Conservation (phyloP, 495 filamentous ascomycete genomes). For the Halenospora varia region DNA sequence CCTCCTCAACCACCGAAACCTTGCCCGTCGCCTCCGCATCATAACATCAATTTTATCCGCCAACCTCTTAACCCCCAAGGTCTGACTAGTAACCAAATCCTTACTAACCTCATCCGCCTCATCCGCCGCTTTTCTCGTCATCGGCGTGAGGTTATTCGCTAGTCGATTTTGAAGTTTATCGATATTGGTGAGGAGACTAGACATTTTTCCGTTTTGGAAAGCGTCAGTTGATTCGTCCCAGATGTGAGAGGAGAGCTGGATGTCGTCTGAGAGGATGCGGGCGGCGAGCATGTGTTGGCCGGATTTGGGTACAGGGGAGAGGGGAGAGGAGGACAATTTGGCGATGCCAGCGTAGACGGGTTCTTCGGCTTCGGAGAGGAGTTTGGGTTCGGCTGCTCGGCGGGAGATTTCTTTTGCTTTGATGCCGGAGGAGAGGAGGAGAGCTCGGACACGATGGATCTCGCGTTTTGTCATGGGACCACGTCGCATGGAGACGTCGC, state of each 20-base stretch:
- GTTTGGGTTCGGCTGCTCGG: slow-evolving; percentile 46
- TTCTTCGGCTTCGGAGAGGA: slow-evolving; percentile 7
- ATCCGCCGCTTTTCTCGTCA: slow-evolving; percentile 62
- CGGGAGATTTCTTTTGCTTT: slow-evolving; percentile 76
- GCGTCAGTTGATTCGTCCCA: slow-evolving; percentile 27
- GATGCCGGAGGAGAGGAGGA: slow-evolving; percentile 78
- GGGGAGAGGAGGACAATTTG: slow-evolving; percentile 27
- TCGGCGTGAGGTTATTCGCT: slow-evolving; percentile 51
- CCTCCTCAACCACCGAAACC: slow-evolving; percentile 67
- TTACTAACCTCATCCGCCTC: slow-evolving; percentile 72
- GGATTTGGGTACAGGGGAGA: slow-evolving; percentile 49
- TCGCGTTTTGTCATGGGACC: slow-evolving; percentile 55
- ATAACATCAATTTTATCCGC: slow-evolving; percentile 74
- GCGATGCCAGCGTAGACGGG: slow-evolving; percentile 32
- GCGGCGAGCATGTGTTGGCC: slow-evolving; percentile 69
- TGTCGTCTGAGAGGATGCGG: slow-evolving; percentile 46
- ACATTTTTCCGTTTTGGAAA: slow-evolving; percentile 43
- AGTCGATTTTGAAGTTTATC: slow-evolving; percentile 46
- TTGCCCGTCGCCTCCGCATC: slow-evolving; percentile 58
- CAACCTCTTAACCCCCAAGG: slow-evolving; percentile 71
- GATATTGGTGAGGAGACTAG: slow-evolving; percentile 42
- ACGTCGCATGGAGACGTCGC: slow-evolving; percentile 35
- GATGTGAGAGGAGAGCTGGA: slow-evolving; percentile 20
- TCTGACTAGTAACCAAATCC: slow-evolving; percentile 68
- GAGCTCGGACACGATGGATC: slow-evolving; percentile 65